These are phyloP conservation scores for Wallacemonas rigidus DNA, from an alignment of 208 protist genomes.

Conservation along the genomic window DNA sequence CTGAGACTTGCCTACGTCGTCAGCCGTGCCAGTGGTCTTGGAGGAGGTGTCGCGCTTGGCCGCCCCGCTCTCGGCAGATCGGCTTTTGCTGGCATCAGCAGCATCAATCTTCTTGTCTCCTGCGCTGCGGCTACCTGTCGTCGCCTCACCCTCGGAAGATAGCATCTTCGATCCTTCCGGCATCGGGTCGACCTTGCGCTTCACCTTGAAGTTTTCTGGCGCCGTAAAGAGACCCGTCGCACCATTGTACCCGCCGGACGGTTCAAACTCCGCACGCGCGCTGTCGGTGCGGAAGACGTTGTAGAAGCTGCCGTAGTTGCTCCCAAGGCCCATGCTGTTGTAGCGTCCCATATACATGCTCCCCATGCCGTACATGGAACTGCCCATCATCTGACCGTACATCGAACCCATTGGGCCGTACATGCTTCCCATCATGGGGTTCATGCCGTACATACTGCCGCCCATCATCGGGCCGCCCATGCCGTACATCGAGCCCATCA, in stretches of 20 bases:
- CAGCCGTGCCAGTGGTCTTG: neutral
- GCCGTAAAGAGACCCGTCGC: slow-evolving; percentile 34
- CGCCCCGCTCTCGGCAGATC: neutral
- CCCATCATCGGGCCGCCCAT: slow-evolving; percentile 4
- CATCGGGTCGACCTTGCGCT: slow-evolving; percentile 33
- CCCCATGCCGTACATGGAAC: slow-evolving; percentile 27
- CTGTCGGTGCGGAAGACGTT: slow-evolving; percentile 13
- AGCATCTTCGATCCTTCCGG: slow-evolving; percentile 29
- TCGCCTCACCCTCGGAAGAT: neutral
- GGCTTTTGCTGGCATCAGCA: slow-evolving; percentile 15
- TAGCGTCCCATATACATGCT: slow-evolving; percentile 32
- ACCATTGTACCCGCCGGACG: slow-evolving; percentile 32
- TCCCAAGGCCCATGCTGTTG: slow-evolving; percentile 32
- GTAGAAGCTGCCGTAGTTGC: slow-evolving; percentile 27
- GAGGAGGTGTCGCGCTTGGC: neutral
- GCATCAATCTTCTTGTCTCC: slow-evolving; percentile 16
- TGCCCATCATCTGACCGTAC: slow-evolving; percentile 15
- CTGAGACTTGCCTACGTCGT: neutral
- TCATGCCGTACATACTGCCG: slow-evolving; percentile 23
- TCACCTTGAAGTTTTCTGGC: slow-evolving; percentile 20
- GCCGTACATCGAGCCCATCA: slow-evolving; percentile 19
- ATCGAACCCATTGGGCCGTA: slow-evolving; percentile 22
- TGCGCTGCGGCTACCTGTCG: slow-evolving; percentile 2
- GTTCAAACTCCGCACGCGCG: slow-evolving; percentile 12
- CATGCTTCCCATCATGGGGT: slow-evolving; percentile 21